phyloP scores from a whole-genome alignment of 345 rosid species.

The Heritiera littoralis region DNA sequence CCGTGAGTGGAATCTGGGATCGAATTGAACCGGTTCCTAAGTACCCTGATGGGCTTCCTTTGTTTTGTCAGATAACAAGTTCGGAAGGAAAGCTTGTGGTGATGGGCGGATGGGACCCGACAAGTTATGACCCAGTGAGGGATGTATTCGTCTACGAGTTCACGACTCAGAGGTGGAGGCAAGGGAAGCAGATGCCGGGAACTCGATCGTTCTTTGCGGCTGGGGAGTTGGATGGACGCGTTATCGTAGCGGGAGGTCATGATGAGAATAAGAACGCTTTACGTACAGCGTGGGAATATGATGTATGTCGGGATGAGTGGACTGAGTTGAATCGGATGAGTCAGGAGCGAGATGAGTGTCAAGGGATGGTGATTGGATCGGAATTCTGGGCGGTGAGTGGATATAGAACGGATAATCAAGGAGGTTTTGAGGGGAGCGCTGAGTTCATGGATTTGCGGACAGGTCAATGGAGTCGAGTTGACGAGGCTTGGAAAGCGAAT shows the following conservation, averaged over 20 bases:
- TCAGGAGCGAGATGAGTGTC: slow-evolving; percentile 65
- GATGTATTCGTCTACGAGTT: slow-evolving; percentile 56
- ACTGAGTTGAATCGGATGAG: slow-evolving; percentile 42
- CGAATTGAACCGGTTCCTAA: slow-evolving; percentile 41
- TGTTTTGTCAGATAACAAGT: slow-evolving; percentile 57
- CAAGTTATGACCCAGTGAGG: slow-evolving; percentile 48
- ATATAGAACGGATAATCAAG: slow-evolving; percentile 56
- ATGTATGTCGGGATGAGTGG: slow-evolving; percentile 52
- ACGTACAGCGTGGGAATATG: slow-evolving; percentile 53
- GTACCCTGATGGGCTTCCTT: slow-evolving; percentile 52
- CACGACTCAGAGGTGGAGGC: slow-evolving; percentile 42
- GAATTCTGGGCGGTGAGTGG: slow-evolving; percentile 70
- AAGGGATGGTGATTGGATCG: slow-evolving; percentile 49
- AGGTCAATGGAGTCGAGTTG: slow-evolving; percentile 46
- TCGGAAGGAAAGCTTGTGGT: slow-evolving; percentile 54
- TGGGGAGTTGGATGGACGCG: slow-evolving; percentile 34
- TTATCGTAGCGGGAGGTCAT: slow-evolving; percentile 62
- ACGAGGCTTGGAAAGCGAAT: slow-evolving; percentile 45
- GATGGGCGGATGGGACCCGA: slow-evolving; percentile 70
- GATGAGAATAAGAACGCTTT: slow-evolving; percentile 64
- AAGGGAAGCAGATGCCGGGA: slow-evolving; percentile 51
- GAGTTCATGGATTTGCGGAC: slow-evolving; percentile 36
- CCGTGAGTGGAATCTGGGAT: slow-evolving; percentile 38
- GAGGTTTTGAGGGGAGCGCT: slow-evolving; percentile 51
- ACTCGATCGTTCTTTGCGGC: slow-evolving; percentile 59